phyloP scores from a whole-genome alignment of 164 flowering plant genomes.

The Vitis vinifera region ASM3070453v1 NC_081819.1:17319501-17320000 shows the following conservation, averaged over 20 bases:
- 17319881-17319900: slow-evolving; percentile 35
- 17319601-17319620: slow-evolving; percentile 80
- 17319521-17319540: slow-evolving; percentile 57
- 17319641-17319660: slow-evolving; percentile 66
- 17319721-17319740: no score
- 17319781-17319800: slow-evolving; percentile 43
- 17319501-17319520: slow-evolving; percentile 85
- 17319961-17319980: neutral
- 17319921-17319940: neutral
- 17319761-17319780: slow-evolving; percentile 1
- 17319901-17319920: slow-evolving; percentile 8
- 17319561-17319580: slow-evolving; percentile 17
- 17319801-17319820: slow-evolving; percentile 72
- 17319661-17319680: slow-evolving; percentile 72
- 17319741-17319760: neutral
- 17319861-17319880: slow-evolving; percentile 39
- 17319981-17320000: neutral
- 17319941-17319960: neutral
- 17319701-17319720: no score
- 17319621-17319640: slow-evolving; percentile 80
- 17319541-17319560: slow-evolving; percentile 41
- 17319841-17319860: slow-evolving; percentile 21
- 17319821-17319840: slow-evolving; percentile 36
- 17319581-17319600: slow-evolving; percentile 48
- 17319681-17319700: slow-evolving; percentile 69